Evolutionary conservation across 495 filamentous ascomycete species (phyloP), one percentile per base, ranked within the genome.

Genomic region (Evansstolkia leycettana): DNA sequence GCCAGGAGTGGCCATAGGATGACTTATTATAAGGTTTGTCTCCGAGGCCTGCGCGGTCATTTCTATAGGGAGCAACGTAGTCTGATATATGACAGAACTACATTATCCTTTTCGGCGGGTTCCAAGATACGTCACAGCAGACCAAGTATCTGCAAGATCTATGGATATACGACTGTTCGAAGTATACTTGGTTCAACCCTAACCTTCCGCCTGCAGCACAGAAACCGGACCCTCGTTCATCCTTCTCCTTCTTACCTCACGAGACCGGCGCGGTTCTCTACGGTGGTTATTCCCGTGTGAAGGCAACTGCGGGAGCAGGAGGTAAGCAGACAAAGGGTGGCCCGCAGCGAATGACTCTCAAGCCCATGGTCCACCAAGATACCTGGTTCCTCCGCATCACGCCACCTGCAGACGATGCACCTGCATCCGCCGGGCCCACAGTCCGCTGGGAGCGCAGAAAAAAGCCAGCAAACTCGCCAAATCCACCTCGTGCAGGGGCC

Each of bases 1-100:
- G 89, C 90, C 5, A 69, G 90, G 42, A 89, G 82, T 48, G 90
- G 90, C 2, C 90, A 98, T 58, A 73, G 90, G 40, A 90, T 98
- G 82, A 90, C 87, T 10, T 88, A 83, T 45, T 94, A 72, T 66
- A 95, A 94, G 65, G 69, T 69, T 37, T 24, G 40, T 23, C 7
- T 10, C n/a, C 24, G 17, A 60, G 55, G 38, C 38, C n/a, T n/a
- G n/a, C n/a, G n/a, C 62, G 15, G 60, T 62, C 23, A 58, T 54
- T 25, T 54, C 13, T 31, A 10, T 8, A 19, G 23, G 13, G 19
- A 6, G 13, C 4, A 9, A 5, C 31, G 23, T 17, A 9, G 32
- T 2, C 10, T 26, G 20, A 28, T 42, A 48, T 2, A 55, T 11
- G 30, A 5, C 23, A 72, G 64, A 79, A 80, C 48, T 82, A 81